Evolutionary conservation across 1,139 yeast genomes (phyloP).

Genomic region (Debaryomyces subglobosus): DNA sequence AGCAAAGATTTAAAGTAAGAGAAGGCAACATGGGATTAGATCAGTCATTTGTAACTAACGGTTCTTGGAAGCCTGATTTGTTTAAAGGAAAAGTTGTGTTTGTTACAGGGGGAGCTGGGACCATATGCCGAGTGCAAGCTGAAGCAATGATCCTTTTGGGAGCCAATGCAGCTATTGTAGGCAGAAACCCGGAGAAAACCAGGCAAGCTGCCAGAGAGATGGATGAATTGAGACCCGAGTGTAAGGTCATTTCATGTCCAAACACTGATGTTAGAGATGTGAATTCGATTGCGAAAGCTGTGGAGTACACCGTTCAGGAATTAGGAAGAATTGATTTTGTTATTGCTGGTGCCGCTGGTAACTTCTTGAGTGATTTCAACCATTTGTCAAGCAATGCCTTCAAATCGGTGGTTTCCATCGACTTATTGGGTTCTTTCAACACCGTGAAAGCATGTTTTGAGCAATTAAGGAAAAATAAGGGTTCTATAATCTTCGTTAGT

Average conservation of each 20-base stretch:
- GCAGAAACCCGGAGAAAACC: slow-evolving; percentile 71
- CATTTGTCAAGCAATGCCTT: slow-evolving; percentile 83
- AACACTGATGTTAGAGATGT: slow-evolving; percentile 77
- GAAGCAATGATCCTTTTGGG: slow-evolving; percentile 83
- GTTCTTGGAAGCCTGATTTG: slow-evolving; percentile 56
- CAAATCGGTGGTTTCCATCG: slow-evolving; percentile 82
- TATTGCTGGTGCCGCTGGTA: slow-evolving; percentile 96
- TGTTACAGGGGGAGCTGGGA: slow-evolving; percentile 94
- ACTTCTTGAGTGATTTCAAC: slow-evolving; percentile 79
- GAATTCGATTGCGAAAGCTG: slow-evolving; percentile 61
- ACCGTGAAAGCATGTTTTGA: slow-evolving; percentile 80
- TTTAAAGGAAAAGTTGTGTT: slow-evolving; percentile 85
- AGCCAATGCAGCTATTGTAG: slow-evolving; percentile 83
- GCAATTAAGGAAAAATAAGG: slow-evolving; percentile 65
- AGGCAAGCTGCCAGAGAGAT: slow-evolving; percentile 69
- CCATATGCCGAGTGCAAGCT: slow-evolving; percentile 84
- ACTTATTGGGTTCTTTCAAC: slow-evolving; percentile 82
- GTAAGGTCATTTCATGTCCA: slow-evolving; percentile 69
- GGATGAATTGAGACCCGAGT: slow-evolving; percentile 53
- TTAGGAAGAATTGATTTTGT: slow-evolving; percentile 81
- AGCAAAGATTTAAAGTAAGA: background rate
- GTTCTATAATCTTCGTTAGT: slow-evolving; percentile 74
- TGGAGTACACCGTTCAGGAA: slow-evolving; percentile 58
- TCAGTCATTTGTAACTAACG: slow-evolving; percentile 27
- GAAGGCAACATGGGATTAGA: slow-evolving; percentile 20